A percentile compares a stretch with the other conserved stretches of the same genome.
Conservation (phyloP, 495 filamentous ascomycete species). For the Rostrohypoxylon terebratum region DNA sequence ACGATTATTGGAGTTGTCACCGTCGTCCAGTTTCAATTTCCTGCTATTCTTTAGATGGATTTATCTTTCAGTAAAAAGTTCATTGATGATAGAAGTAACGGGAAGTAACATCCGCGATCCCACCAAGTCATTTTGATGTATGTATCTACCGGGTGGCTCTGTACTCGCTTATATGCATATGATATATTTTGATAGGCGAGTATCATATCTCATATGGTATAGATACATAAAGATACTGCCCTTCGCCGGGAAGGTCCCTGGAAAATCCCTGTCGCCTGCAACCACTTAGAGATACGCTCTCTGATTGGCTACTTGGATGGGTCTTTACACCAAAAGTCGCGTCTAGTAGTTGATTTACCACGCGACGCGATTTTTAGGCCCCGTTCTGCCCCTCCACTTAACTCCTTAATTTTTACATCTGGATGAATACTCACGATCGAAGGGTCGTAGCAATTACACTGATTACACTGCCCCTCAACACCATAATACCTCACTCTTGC, state of each 20-base stretch:
- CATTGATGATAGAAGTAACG: not conserved
- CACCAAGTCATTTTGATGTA: not conserved
- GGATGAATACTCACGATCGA: constrained; percentile 4
- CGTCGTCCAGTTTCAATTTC: constrained; percentile 12
- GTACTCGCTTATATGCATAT: not conserved
- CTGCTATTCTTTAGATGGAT: not conserved
- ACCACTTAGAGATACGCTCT: constrained; percentile 29
- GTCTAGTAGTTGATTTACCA: constrained; percentile 14
- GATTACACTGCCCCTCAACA: constrained; percentile 34
- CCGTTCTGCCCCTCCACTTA: constrained; percentile 41
- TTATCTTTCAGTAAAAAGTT: not conserved
- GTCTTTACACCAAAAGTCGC: constrained; percentile 28
- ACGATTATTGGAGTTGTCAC: not conserved
- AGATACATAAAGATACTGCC: not conserved
- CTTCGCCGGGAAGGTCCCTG: not conserved
- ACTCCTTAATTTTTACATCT: constrained; percentile 32
- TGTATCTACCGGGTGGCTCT: not conserved
- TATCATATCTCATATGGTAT: not conserved
- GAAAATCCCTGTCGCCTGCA: constrained; percentile 35
- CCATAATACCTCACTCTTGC: constrained; percentile 35
- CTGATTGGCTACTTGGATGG: constrained; percentile 31
- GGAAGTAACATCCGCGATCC: not conserved
- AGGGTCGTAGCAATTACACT: constrained; percentile 2
- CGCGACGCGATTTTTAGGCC: constrained; percentile 32
- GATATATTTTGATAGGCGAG: not conserved